Evolutionary conservation across 345 rosid species (phyloP).

Genomic region (Firmiana major): DNA sequence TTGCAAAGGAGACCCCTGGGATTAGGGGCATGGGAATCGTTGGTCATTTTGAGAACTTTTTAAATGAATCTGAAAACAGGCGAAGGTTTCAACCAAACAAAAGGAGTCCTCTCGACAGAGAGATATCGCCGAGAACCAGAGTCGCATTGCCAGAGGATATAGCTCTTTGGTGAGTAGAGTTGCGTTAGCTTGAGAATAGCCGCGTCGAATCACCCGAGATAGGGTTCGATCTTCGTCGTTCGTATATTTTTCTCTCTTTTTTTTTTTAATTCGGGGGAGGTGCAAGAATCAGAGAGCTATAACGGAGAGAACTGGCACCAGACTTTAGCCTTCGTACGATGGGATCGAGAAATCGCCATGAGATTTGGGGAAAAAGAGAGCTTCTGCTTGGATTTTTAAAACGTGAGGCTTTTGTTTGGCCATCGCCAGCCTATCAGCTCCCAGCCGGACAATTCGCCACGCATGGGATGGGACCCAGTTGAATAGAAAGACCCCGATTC

Average conservation of each 20-base stretch:
- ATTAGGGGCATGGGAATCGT: slow-evolving; percentile 28
- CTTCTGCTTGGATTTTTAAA: neutral
- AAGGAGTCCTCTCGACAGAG: slow-evolving; percentile 71
- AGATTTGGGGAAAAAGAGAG: too few relatives aligned
- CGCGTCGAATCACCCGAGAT: neutral
- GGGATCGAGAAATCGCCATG: slow-evolving; percentile 6
- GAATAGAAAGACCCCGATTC: too few relatives aligned
- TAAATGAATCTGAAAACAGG: slow-evolving; percentile 10
- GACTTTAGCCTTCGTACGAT: neutral
- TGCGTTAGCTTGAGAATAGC: neutral
- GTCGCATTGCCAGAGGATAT: slow-evolving; percentile 69
- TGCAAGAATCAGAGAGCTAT: neutral
- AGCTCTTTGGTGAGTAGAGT: slow-evolving; percentile 2
- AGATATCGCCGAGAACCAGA: slow-evolving; percentile 53
- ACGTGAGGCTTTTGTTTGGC: neutral
- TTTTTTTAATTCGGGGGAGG: neutral
- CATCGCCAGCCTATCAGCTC: neutral
- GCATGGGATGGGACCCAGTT: too few relatives aligned
- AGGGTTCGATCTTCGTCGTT: neutral
- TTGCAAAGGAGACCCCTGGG: slow-evolving; percentile 52
- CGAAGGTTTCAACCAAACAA: slow-evolving; percentile 9
- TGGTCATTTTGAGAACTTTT: slow-evolving; percentile 32
- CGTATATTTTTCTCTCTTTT: neutral
- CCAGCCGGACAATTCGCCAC: neutral
- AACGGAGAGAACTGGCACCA: neutral